These are phyloP conservation scores for Psilocybe subaeruginosa DNA, from an alignment of 768 basidiomycete species.

Conservation along the genomic window DNA sequence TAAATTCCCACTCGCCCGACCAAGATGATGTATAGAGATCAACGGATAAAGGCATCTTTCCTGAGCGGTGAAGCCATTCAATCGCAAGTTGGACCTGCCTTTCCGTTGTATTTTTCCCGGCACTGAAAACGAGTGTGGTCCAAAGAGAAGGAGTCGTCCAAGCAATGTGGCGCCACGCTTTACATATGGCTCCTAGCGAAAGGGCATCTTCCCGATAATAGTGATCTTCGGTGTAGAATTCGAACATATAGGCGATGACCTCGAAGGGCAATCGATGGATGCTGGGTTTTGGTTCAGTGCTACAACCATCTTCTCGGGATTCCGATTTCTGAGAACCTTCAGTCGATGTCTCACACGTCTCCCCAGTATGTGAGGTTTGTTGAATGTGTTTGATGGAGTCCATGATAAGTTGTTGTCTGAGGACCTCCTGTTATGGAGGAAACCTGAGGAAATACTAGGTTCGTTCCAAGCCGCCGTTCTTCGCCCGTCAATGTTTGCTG, in stretches of 20 bases:
- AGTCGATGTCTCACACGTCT: too few species aligned
- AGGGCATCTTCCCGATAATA: neutral
- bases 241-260: neutral
- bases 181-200: slow-evolving; percentile 6
- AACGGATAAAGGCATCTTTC: neutral
- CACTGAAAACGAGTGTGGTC: neutral
- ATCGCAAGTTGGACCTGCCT: neutral
- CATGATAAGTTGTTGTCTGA: too few species aligned
- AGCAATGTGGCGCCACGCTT: slow-evolving; percentile 7
- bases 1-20: neutral
- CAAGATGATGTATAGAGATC: neutral
- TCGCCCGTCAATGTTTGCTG: too few species aligned
- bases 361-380: too few species aligned
- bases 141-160: slow-evolving; percentile 3
- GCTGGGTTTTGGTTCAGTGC: too few species aligned
- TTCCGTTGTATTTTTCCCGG: neutral
- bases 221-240: neutral
- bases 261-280: neutral
- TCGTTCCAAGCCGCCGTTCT: too few species aligned
- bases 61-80: neutral
- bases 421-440: too few species aligned
- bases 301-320: too few species aligned
- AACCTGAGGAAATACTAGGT: too few species aligned
- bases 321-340: too few species aligned
- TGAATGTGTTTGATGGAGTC: too few species aligned